These are phyloP conservation scores for Candida argentea DNA, from an alignment of 805 yeast genomes.

Conservation along the genomic window DNA sequence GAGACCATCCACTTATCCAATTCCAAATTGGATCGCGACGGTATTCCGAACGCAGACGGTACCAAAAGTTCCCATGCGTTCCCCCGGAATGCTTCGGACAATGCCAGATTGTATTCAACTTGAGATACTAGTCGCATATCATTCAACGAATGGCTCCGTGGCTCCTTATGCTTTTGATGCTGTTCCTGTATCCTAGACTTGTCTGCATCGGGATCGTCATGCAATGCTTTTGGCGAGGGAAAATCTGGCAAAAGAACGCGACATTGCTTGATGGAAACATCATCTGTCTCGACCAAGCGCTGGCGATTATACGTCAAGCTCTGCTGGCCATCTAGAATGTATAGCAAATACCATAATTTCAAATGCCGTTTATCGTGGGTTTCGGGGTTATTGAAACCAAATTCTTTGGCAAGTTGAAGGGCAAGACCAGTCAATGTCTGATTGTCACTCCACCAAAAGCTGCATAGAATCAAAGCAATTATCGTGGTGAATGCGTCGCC, in stretches of 20 bases:
- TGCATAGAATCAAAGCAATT: constrained; percentile 54
- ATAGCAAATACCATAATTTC: constrained; percentile 57
- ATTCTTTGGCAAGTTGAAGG: constrained; percentile 50
- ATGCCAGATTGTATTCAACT: constrained; percentile 58
- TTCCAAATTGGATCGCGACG: constrained; percentile 56
- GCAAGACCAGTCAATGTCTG: constrained; percentile 62
- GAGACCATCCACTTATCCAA: constrained; percentile 74
- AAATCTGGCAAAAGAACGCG: constrained; percentile 22
- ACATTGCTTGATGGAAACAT: constrained; percentile 33
- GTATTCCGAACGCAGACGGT: constrained; percentile 56
- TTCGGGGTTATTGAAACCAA: constrained; percentile 31
- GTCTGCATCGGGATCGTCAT: neutral
- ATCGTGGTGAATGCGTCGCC: constrained; percentile 47
- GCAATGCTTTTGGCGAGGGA: neutral
- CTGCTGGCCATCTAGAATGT: constrained; percentile 60
- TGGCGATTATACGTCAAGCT: constrained; percentile 50
- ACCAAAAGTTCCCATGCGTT: constrained; percentile 52
- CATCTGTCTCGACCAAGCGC: constrained; percentile 41
- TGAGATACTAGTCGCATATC: constrained; percentile 57
- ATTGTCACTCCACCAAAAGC: constrained; percentile 58
- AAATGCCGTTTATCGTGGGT: constrained; percentile 31
- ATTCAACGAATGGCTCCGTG: constrained; percentile 13
- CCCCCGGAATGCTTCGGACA: constrained; percentile 45
- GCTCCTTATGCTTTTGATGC: no score
- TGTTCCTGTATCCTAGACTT: constrained; percentile 4